Conservation (phyloP, 176 grass and related monocot genomes). For the Saccharum officinarum region DNA sequence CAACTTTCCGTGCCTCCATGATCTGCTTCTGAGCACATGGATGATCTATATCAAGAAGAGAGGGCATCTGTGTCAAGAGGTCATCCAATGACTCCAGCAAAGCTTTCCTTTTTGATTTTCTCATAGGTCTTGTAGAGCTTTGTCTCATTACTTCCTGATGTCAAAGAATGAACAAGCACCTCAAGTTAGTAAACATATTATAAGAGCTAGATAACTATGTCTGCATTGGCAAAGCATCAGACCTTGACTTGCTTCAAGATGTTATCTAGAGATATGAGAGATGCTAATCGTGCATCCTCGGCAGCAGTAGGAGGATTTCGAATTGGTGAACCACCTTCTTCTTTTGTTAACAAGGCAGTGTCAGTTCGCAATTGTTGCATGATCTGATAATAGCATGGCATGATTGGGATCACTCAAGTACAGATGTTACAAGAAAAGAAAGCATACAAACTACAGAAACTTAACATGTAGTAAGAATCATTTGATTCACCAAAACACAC, state of each 20-base stretch:
- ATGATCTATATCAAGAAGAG: constrained; percentile 97
- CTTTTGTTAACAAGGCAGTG: constrained; percentile 90
- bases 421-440: constrained; percentile 16
- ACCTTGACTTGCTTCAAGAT: constrained; percentile 95
- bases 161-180: constrained; percentile 32
- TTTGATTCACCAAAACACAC: background rate
- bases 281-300: constrained; percentile 96
- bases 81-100: constrained; percentile 77
- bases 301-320: constrained; percentile 92
- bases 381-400: constrained; percentile 61
- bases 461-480: background rate
- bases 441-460: background rate
- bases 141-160: constrained; percentile 84
- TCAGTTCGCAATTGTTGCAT: constrained; percentile 95
- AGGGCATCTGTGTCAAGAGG: constrained; percentile 79
- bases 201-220: constrained; percentile 25
- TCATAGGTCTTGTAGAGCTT: constrained; percentile 63
- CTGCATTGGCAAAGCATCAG: constrained; percentile 29
- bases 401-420: constrained; percentile 6
- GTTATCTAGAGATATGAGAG: constrained; percentile 97
- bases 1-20: constrained; percentile 59
- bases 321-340: constrained; percentile 95
- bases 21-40: constrained; percentile 92
- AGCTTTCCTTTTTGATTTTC: constrained; percentile 89
- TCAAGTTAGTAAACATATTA: constrained; percentile 35